Conservation (phyloP, 345 rosid species). For the Kernera saxatilis region DNA sequence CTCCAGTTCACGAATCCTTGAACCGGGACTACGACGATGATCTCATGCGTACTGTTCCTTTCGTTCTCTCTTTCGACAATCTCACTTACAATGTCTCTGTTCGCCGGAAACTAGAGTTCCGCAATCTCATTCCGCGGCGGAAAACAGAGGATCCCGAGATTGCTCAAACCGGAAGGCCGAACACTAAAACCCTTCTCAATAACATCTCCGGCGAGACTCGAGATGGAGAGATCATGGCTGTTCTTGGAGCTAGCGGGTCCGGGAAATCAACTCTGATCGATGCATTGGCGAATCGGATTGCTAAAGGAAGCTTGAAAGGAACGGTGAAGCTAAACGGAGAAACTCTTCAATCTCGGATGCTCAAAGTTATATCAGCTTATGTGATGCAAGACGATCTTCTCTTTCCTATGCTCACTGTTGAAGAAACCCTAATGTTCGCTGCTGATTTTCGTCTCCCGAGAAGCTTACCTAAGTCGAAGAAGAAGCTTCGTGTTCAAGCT, state of each 20-base stretch:
- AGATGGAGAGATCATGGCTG: slow-evolving; percentile 87
- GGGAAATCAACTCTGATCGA: slow-evolving; percentile 93
- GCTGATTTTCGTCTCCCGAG: slow-evolving; percentile 92
- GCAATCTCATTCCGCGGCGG: slow-evolving; percentile 30
- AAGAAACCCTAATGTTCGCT: slow-evolving; percentile 90
- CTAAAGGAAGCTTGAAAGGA: slow-evolving; percentile 78
- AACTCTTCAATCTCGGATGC: slow-evolving; percentile 62
- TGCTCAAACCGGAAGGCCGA: slow-evolving; percentile 32
- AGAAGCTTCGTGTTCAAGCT: slow-evolving; percentile 72
- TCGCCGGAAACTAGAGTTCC: slow-evolving; percentile 43
- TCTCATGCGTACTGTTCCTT: slow-evolving; percentile 46
- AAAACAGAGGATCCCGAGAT: slow-evolving; percentile 33
- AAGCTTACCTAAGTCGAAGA: slow-evolving; percentile 71
- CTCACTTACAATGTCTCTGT: slow-evolving; percentile 69
- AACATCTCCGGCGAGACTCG: slow-evolving; percentile 87
- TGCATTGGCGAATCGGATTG: slow-evolving; percentile 80
- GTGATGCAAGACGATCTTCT: slow-evolving; percentile 95
- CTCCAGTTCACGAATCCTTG: slow-evolving; percentile 56
- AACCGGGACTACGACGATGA: slow-evolving; percentile 28
- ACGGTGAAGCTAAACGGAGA: slow-evolving; percentile 67
- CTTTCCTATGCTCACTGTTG: slow-evolving; percentile 88
- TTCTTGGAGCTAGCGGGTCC: slow-evolving; percentile 91
- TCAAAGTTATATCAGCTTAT: slow-evolving; percentile 86
- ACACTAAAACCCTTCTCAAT: slow-evolving; percentile 66
- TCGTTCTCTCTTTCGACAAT: slow-evolving; percentile 68